Base-by-base conservation (phyloP, 306 rosid species). In the Gleditsia sinensis region DNA sequence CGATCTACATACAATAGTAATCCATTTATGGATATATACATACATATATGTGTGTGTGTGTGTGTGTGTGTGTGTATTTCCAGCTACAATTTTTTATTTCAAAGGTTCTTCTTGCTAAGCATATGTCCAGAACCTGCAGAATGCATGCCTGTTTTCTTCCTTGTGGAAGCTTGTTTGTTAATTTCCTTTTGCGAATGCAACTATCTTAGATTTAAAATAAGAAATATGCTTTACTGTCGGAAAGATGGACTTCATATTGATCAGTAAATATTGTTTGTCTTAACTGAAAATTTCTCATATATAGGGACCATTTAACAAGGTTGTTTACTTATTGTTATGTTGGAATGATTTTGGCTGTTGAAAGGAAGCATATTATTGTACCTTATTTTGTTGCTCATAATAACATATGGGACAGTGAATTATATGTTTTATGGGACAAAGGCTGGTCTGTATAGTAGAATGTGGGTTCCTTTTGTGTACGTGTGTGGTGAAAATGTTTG, bases 401-500 rank as follows among this genome's bases (percentile, higher is more conserved):
- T 61, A 7, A 3, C 24, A 23, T 66, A 42, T 42, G 7, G 17
- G 9, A 48, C 71, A 5, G 30, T 0, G 10, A 65, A 25, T 48
- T 28, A 14, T 14, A 14, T 9, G 8, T 66, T 34, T 23, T 66
- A 30, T 42, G 13, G 10, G 19, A 16, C 25, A 8, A 23, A 43
- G 51, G 12, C 24, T 43, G 36, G 20, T 54, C 55, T 72, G 64
- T 51, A 39, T 75, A 28, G 55, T 67, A 67, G 62, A 75, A 75
- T 34, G 49, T 74, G 14, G 59, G 64, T 61, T 71, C 60, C 50
- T 36, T 79, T 71, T 66, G 66, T 79, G 71, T 60, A 49, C 48
- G 61, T 75, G 24, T 77, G 48, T 75, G 63, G 30, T 86, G 84
- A 85, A 86, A 71, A 68, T 82, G 63, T 73, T 78, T 87, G 72